Evolutionary conservation across 805 yeast genomes (phyloP).

Genomic region (Lipomyces yamadae): DNA sequence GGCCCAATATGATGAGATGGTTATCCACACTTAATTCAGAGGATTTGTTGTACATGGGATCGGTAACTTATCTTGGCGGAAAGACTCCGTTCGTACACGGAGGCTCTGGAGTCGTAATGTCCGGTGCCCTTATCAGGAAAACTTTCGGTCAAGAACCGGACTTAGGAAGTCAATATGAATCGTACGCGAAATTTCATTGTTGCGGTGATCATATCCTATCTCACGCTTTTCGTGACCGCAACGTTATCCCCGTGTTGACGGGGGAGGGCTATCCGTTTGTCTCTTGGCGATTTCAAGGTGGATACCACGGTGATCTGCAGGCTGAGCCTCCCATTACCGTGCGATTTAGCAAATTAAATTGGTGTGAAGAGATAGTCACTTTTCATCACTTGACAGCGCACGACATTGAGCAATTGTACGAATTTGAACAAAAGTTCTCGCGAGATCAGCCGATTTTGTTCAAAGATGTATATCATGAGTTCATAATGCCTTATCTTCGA

Average conservation of each 20-base stretch:
- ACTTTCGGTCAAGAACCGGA: constrained; percentile 40
- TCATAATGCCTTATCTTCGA: constrained; percentile 41
- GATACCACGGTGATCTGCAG: too few relatives aligned
- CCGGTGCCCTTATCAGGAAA: constrained; percentile 43
- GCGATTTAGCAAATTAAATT: constrained; percentile 29
- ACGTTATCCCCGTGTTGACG: constrained; percentile 10
- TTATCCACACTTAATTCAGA: constrained; percentile 41
- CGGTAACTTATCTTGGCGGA: constrained; percentile 37
- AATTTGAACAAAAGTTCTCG: constrained; percentile 44
- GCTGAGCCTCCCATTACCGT: constrained; percentile 38
- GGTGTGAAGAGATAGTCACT: constrained; percentile 45
- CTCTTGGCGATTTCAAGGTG: constrained; percentile 44
- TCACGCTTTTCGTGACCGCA: constrained; percentile 34
- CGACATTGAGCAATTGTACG: constrained; percentile 40
- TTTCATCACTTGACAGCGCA: constrained; percentile 44
- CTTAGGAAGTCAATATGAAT: constrained; percentile 36
- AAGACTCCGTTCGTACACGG: constrained; percentile 47
- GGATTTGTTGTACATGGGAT: constrained; percentile 44
- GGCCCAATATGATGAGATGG: constrained; percentile 41
- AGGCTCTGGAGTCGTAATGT: constrained; percentile 26
- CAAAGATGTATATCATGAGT: constrained; percentile 37
- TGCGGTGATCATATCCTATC: constrained; percentile 49
- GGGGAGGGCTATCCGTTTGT: constrained; percentile 32
- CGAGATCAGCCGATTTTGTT: constrained; percentile 36
- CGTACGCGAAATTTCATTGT: constrained; percentile 39